These are phyloP conservation scores for Pyricularia sp. DNA, from an alignment of 2,329 filamentous ascomycete species.

Conservation along the genomic window DNA sequence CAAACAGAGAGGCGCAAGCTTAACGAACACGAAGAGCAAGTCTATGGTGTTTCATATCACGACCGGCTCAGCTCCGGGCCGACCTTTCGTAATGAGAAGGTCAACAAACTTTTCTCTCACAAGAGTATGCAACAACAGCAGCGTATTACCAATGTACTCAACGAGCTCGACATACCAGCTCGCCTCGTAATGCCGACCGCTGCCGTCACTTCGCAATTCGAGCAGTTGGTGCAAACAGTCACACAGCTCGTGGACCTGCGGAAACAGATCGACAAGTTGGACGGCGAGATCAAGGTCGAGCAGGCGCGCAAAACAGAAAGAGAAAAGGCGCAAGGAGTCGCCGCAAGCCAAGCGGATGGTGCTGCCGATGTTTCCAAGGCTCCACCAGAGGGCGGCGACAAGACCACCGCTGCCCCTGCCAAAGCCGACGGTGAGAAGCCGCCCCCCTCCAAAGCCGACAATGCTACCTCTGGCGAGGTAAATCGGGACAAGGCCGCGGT, in stretches of 20 bases:
- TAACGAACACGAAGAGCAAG: slow-evolving; percentile 58
- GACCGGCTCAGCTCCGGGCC: slow-evolving; percentile 79
- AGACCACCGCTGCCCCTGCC: not conserved
- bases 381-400: slow-evolving; percentile 1
- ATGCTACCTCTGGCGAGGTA: slow-evolving; percentile 5
- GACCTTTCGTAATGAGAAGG: slow-evolving; percentile 75
- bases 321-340: slow-evolving; percentile 23
- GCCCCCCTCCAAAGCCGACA: not conserved
- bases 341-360: slow-evolving; percentile 7
- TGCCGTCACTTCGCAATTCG: slow-evolving; percentile 58
- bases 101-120: slow-evolving; percentile 65
- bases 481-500: slow-evolving; percentile 6
- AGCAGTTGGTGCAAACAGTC: slow-evolving; percentile 55
- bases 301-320: slow-evolving; percentile 42
- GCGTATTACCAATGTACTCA: slow-evolving; percentile 60
- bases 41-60: slow-evolving; percentile 75
- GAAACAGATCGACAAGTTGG: slow-evolving; percentile 64
- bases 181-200: slow-evolving; percentile 62
- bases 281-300: slow-evolving; percentile 53
- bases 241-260: slow-evolving; percentile 57
- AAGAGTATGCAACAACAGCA: slow-evolving; percentile 65
- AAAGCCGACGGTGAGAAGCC: not conserved
- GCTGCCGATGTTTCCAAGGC: slow-evolving; percentile 7
- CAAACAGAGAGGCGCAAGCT: slow-evolving; percentile 54
- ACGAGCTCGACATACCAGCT: slow-evolving; percentile 56